These are phyloP conservation scores for Alternaria solani DNA, from an alignment of 2,329 filamentous ascomycete species.

Conservation along the genomic window DNA sequence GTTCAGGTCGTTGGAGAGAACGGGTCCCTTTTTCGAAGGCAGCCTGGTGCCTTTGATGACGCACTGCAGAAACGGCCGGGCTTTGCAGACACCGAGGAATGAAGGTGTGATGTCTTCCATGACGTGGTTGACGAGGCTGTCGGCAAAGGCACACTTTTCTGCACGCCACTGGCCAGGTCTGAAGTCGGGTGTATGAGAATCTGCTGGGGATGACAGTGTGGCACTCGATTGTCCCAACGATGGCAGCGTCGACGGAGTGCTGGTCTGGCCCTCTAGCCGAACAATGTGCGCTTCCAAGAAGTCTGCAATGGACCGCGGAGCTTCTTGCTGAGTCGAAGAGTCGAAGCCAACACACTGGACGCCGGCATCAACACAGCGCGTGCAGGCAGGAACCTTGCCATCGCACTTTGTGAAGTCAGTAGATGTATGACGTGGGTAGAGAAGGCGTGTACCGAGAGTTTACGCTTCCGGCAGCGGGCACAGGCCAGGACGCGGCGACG, in stretches of 20 bases:
- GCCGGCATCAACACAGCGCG: conserved; percentile 43
- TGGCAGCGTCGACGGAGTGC: conserved; percentile 24
- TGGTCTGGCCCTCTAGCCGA: conserved; percentile 31
- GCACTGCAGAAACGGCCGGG: conserved; percentile 43
- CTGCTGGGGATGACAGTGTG: conserved; percentile 37
- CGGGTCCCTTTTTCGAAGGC: conserved; percentile 45
- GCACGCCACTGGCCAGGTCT: conserved; percentile 16
- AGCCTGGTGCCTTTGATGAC: conserved; percentile 48
- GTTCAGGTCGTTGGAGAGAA: conserved; percentile 46
- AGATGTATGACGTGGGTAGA: conserved; percentile 4
- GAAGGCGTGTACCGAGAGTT: conserved; percentile 41
- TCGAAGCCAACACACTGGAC: conserved; percentile 47
- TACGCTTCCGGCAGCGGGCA: conserved; percentile 47
- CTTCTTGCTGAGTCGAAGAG: conserved; percentile 44
- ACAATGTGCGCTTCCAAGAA: conserved; percentile 46
- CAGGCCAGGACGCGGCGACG: conserved; percentile 48
- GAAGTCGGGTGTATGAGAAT: conserved; percentile 34
- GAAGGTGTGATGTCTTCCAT: conserved; percentile 48
- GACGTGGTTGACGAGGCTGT: conserved; percentile 43
- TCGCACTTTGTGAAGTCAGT: conserved; percentile 39
- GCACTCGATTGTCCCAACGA: conserved; percentile 24
- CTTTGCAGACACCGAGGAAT: conserved; percentile 47
- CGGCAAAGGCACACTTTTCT: conserved; percentile 42
- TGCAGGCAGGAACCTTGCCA: conserved; percentile 47
- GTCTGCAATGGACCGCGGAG: conserved; percentile 45